A percentile compares a stretch with the other conserved stretches of the same genome.
phyloP scores from a whole-genome alignment of 2,329 filamentous ascomycete species.

The Aureobasidium sp. region DNA sequence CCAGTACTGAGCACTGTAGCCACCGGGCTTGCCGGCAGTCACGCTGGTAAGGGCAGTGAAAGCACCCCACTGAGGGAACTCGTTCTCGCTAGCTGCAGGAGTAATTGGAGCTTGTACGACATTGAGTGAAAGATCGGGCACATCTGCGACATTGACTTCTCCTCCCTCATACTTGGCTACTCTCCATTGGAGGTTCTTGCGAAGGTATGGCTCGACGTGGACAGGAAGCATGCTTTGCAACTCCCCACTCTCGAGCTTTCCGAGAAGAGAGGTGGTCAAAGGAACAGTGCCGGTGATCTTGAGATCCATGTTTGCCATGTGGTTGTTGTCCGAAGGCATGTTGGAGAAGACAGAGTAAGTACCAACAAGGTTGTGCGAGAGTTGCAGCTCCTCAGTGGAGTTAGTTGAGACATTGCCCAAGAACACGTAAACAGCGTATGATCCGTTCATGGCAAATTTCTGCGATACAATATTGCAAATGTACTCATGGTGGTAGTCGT shows the following conservation, averaged over 20 bases:
- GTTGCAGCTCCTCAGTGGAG: slow-evolving; percentile 32
- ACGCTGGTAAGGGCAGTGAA: slow-evolving; percentile 25
- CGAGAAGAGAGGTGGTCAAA: slow-evolving; percentile 37
- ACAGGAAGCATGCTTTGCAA: slow-evolving; percentile 27
- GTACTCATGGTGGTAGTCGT: slow-evolving; percentile 48
- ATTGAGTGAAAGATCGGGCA: slow-evolving; percentile 34
- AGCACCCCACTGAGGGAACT: slow-evolving; percentile 34
- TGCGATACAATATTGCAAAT: slow-evolving; percentile 58
- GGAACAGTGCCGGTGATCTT: slow-evolving; percentile 38
- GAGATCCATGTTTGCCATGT: slow-evolving; percentile 24
- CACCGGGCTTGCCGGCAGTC: slow-evolving; percentile 23
- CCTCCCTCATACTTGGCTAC: slow-evolving; percentile 31
- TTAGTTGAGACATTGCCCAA: slow-evolving; percentile 47
- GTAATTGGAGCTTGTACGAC: slow-evolving; percentile 34
- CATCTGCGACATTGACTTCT: slow-evolving; percentile 27
- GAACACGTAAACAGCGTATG: slow-evolving; percentile 64
- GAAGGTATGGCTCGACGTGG: slow-evolving; percentile 27
- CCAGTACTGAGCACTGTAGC: slow-evolving; percentile 19
- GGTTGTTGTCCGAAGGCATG: slow-evolving; percentile 18
- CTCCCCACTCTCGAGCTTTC: slow-evolving; percentile 28
- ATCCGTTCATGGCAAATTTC: slow-evolving; percentile 53
- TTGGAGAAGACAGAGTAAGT: slow-evolving; percentile 47
- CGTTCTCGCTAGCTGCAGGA: slow-evolving; percentile 28
- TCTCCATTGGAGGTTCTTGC: slow-evolving; percentile 30
- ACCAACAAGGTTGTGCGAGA: slow-evolving; percentile 50